Base-by-base conservation (phyloP, 495 filamentous ascomycete genomes). In the Penicillium verhagenii region DNA sequence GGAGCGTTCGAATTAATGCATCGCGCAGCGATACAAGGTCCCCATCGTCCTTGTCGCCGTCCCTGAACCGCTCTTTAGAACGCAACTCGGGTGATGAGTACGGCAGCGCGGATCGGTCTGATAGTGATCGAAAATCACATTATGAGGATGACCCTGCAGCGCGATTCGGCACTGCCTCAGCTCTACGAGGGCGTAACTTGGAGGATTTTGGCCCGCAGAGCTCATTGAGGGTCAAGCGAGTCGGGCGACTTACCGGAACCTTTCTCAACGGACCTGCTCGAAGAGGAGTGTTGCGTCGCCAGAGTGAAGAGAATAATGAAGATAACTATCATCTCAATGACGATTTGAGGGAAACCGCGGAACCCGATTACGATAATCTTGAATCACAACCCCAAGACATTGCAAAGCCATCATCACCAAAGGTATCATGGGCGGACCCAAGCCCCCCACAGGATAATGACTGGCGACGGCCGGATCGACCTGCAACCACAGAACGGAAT, bases 211-310 rank as follows among this genome's bases (percentile, higher is more conserved):
- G 80, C 1, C 69, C 82, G 0, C 87, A 85, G 54, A 86, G 83
- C 63, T 88, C 88, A 16, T 74, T 89, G 70, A 82, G 88, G 1
- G 72, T 88, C n/a, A 91, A 89, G 69, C 77, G 86, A 57, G 79
- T 90, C 25, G 85, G 82, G 14, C 87, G 88, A 58, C 71, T 86
- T 6, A 82, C 86, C 8, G 89, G 89, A 1, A 83, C 79, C 53
- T 91, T 90, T 59, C 72, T 91, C 20, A 90, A 84, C 53, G 87
- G 87, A 1, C 88, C 89, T 8, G 88, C 87, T 19, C 81, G 89
- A 52, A 75, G 89, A 56, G 88, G 87, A 13, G 81, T 86, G 16
- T 61, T 81, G 54, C 77, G 87, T 53, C 79, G 87, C 47, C 86
- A 89, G 65, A 90, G 86, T 55, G 88, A 91, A 37, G 89, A 91